Percentiles rank a stretch among this genome's conserved stretches.
These are phyloP conservation scores for Melastoma candidum DNA, from an alignment of 441 rosid genomes.

Conservation along the genomic window DNA sequence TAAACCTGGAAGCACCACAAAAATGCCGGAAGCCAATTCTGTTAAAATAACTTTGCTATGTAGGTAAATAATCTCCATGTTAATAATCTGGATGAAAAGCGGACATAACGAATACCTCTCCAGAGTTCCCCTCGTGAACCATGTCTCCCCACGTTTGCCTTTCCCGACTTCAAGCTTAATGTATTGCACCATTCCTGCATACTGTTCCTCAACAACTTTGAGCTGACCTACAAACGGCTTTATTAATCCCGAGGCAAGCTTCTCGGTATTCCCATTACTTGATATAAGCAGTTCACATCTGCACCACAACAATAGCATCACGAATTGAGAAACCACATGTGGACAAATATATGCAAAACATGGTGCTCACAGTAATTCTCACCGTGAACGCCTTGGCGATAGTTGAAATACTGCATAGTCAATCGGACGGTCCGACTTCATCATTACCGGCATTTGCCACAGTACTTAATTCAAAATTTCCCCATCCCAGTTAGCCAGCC, in stretches of 20 bases:
- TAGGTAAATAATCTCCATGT: no score
- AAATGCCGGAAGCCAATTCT: no score
- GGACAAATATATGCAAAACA: neutral
- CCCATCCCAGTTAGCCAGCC: constrained; percentile 2
- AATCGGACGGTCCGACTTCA: constrained; percentile 65
- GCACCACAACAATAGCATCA: constrained; percentile 10
- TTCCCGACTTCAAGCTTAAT: constrained; percentile 67
- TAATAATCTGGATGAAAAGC: neutral
- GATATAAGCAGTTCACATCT: constrained; percentile 88
- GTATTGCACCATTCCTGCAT: constrained; percentile 44
- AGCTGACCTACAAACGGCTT: constrained; percentile 89
- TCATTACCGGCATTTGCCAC: constrained; percentile 21
- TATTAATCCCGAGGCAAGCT: constrained; percentile 82
- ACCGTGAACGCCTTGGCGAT: constrained; percentile 84
- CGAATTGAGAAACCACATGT: constrained; percentile 7
- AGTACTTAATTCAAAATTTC: constrained; percentile 16
- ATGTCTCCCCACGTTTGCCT: constrained; percentile 40
- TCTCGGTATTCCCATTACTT: constrained; percentile 64
- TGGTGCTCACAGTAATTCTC: constrained; percentile 5
- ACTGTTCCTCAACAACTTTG: constrained; percentile 83
- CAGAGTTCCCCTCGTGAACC: constrained; percentile 96
- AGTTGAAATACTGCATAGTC: constrained; percentile 89
- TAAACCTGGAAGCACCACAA: constrained; percentile 53
- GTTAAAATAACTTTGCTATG: no score
- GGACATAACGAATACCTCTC: constrained; percentile 53